A percentile compares a stretch with the other conserved stretches of the same genome.
Conservation (phyloP, 306 rosid genomes). For the Purshia tridentata region DNA sequence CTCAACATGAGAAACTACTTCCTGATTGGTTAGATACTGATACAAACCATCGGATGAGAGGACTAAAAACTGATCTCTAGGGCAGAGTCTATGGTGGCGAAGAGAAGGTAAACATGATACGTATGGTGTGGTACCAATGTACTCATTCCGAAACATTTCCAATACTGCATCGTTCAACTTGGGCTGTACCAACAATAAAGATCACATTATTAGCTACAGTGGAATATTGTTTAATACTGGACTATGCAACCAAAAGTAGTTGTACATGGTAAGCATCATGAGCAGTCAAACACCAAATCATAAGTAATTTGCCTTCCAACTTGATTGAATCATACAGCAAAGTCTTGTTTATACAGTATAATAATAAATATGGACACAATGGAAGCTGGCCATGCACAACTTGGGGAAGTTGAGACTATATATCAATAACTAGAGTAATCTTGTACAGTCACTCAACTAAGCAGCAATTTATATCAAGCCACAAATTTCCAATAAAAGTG, state of each 20-base stretch:
- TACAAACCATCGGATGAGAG: conserved; percentile 97
- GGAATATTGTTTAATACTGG: conserved; percentile 12
- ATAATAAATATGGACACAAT: not conserved
- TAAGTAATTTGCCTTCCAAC: not conserved
- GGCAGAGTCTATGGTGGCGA: conserved; percentile 80
- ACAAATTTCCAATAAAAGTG: not conserved
- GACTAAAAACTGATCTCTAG: conserved; percentile 84
- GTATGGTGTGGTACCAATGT: conserved; percentile 90
- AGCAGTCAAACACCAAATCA: conserved; percentile 2
- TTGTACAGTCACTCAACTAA: not conserved
- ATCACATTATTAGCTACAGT: conserved; percentile 21
- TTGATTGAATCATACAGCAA: conserved; percentile 9
- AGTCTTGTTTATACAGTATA: conserved; percentile 6
- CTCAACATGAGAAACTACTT: conserved; percentile 93
- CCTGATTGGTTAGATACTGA: conserved; percentile 91
- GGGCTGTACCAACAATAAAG: conserved; percentile 65
- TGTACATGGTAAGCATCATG: not conserved
- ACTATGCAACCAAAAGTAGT: not conserved
- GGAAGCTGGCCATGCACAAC: not conserved
- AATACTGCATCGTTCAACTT: conserved; percentile 81
- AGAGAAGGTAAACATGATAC: conserved; percentile 93
- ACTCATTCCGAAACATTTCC: conserved; percentile 96
- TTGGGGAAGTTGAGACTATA: not conserved
- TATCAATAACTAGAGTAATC: not conserved
- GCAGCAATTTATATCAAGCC: not conserved